phyloP scores from a whole-genome alignment of 495 filamentous ascomycete genomes.

The Chaetomidium leptoderma region DNA sequence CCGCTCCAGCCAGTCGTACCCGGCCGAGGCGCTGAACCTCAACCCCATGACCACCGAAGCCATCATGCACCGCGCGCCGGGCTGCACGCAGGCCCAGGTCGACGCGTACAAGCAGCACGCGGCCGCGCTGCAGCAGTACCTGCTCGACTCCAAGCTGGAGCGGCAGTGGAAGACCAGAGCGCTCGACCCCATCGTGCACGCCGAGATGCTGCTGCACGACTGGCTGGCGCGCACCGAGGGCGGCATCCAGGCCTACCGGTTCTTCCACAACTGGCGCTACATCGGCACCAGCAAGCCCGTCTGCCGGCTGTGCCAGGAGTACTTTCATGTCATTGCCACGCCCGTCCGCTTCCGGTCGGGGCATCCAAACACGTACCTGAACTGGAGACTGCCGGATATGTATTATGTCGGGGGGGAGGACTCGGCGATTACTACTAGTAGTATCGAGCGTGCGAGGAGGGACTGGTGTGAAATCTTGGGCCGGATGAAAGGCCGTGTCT shows the following conservation, averaged over 20 bases:
- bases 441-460: background rate
- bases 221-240: slow-evolving; percentile 17
- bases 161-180: background rate
- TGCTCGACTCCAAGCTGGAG: slow-evolving; percentile 1
- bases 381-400: slow-evolving; percentile 15
- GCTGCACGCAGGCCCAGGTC: background rate
- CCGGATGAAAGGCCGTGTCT: slow-evolving; percentile 10
- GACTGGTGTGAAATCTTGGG: slow-evolving; percentile 1
- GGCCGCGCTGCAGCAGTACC: background rate
- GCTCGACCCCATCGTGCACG: slow-evolving; percentile 6
- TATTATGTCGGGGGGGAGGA: background rate
- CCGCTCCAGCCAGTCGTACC: slow-evolving; percentile 1
- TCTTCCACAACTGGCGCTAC: slow-evolving; percentile 26
- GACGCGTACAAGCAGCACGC: slow-evolving; percentile 1
- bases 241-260: slow-evolving; percentile 11
- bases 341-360: slow-evolving; percentile 5
- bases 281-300: slow-evolving; percentile 29
- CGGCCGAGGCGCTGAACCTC: background rate
- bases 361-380: slow-evolving; percentile 11
- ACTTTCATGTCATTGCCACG: slow-evolving; percentile 16
- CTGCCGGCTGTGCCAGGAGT: slow-evolving; percentile 24
- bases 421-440: too few relatives aligned
- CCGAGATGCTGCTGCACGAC: slow-evolving; percentile 20
- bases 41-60: slow-evolving; percentile 5
- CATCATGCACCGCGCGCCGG: slow-evolving; percentile 11